phyloP scores from a whole-genome alignment of 139 green algal species.

The Coelastrella sp. region DNA sequence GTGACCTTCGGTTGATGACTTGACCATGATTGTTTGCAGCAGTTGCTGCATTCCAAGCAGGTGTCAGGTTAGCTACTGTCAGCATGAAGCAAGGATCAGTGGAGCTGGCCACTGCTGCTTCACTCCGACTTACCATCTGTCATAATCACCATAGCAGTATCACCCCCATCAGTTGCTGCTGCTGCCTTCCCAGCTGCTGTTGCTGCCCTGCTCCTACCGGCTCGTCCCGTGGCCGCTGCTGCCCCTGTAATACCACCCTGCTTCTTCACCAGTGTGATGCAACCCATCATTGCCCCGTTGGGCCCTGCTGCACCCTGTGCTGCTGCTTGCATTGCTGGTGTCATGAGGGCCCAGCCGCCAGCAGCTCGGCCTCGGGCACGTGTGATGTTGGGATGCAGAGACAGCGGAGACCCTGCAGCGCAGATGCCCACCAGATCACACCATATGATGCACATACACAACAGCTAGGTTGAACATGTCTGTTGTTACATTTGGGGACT shows the following conservation, averaged over 20 bases:
- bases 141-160: conserved; percentile 40
- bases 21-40: too few relatives aligned
- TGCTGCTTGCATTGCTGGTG: conserved; percentile 35
- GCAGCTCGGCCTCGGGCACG: conserved; percentile 23
- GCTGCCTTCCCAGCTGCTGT: background rate
- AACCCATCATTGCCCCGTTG: conserved; percentile 16
- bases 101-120: too few relatives aligned
- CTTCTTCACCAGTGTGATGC: conserved; percentile 39
- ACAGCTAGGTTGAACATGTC: background rate
- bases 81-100: too few relatives aligned
- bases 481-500: too few relatives aligned
- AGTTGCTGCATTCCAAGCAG: too few relatives aligned
- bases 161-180: background rate
- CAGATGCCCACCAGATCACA: too few relatives aligned
- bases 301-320: conserved; percentile 15
- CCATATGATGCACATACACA: background rate
- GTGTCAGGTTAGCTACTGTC: too few relatives aligned
- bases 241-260: background rate
- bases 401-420: conserved; percentile 33
- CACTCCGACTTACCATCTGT: conserved; percentile 30
- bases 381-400: conserved; percentile 36
- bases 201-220: conserved; percentile 5
- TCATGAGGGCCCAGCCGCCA: conserved; percentile 23
- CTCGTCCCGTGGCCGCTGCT: conserved; percentile 16
- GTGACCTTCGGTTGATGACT: too few relatives aligned